Evolutionary conservation across 768 basidiomycete species (phyloP).

Genomic region (Hortiboletus campestris): DNA sequence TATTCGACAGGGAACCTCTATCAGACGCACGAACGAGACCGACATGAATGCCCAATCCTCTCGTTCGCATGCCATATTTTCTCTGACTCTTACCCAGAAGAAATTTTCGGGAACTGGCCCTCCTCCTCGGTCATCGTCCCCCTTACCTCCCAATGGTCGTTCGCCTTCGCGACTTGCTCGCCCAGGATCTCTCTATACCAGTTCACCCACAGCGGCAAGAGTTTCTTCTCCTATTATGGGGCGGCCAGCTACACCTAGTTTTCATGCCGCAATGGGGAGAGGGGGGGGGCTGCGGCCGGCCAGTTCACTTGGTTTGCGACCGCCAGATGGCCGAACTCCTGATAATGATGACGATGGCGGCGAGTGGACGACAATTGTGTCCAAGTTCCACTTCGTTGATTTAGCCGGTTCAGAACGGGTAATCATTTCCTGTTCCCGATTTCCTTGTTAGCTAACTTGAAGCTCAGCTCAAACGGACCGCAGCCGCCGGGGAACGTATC

Average conservation of each 20-base stretch:
- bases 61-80: slow-evolving; percentile 98
- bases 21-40: slow-evolving; percentile 93
- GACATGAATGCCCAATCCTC: slow-evolving; percentile 99
- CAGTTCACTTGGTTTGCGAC: slow-evolving; percentile 73
- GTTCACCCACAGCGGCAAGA: slow-evolving; percentile 34
- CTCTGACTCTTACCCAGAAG: slow-evolving; percentile 89
- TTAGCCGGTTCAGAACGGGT: slow-evolving; percentile 95
- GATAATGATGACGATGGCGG: slow-evolving; percentile 61
- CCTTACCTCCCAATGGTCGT: slow-evolving; percentile 68
- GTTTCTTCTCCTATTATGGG: slow-evolving; percentile 80
- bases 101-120: slow-evolving; percentile 70
- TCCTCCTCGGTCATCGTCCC: slow-evolving; percentile 75
- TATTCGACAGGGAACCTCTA: slow-evolving; percentile 84
- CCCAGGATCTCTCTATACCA: slow-evolving; percentile 73
- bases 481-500: slow-evolving; percentile 92
- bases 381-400: slow-evolving; percentile 99
- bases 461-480: slow-evolving; percentile 86
- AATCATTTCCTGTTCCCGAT: slow-evolving; percentile 20
- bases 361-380: slow-evolving; percentile 87
- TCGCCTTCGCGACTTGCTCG: slow-evolving; percentile 77
- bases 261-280: slow-evolving; percentile 70
- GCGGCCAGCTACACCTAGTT: slow-evolving; percentile 77
- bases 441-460: slow-evolving; percentile 15
- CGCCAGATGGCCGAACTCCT: slow-evolving; percentile 41
- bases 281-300: slow-evolving; percentile 67